A percentile compares a stretch with the other conserved stretches of the same genome.
phyloP scores from a whole-genome alignment of 768 basidiomycete species.

The Epithele typhae region DNA sequence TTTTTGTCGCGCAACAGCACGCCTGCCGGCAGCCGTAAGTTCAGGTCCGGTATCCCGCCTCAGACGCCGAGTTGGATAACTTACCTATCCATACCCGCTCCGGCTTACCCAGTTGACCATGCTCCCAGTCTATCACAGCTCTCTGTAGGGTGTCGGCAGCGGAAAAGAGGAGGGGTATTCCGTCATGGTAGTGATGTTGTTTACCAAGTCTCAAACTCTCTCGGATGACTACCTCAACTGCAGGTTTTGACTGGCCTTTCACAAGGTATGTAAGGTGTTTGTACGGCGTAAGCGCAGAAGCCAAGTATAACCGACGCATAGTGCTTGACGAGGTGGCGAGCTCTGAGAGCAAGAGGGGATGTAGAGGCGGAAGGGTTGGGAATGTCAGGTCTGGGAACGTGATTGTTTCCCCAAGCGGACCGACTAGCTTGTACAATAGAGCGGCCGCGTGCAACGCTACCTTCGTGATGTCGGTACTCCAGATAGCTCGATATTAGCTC shows the following conservation, averaged over 20 bases:
- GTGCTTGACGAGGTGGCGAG: conserved; percentile 35
- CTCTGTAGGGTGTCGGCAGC: conserved; percentile 43
- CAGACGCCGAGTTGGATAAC: conserved; percentile 12
- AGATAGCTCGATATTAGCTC: conserved; percentile 43
- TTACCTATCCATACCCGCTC: conserved; percentile 59
- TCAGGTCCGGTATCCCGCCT: background rate
- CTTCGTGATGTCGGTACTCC: conserved; percentile 32
- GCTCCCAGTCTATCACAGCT: conserved; percentile 14
- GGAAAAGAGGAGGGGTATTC: conserved; percentile 61
- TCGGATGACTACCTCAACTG: conserved; percentile 67
- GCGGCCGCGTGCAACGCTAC: conserved; percentile 51
- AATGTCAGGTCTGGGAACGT: conserved; percentile 5
- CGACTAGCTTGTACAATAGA: conserved; percentile 51
- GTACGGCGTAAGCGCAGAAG: conserved; percentile 73
- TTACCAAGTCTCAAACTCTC: conserved; percentile 83
- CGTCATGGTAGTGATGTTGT: conserved; percentile 74
- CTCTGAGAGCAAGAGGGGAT: conserved; percentile 40
- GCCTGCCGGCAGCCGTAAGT: conserved; percentile 35
- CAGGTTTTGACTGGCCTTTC: conserved; percentile 57
- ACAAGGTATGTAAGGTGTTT: conserved; percentile 50
- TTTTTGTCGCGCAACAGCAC: conserved; percentile 60
- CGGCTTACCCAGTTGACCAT: conserved; percentile 23
- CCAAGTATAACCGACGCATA: conserved; percentile 69
- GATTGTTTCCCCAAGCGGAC: conserved; percentile 17
- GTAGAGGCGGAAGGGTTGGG: conserved; percentile 37